A percentile compares a stretch with the other conserved stretches of the same genome.
Evolutionary conservation across 2,329 filamentous ascomycete genomes (phyloP).

Genomic region (Colletotrichum gloeosporioides): DNA sequence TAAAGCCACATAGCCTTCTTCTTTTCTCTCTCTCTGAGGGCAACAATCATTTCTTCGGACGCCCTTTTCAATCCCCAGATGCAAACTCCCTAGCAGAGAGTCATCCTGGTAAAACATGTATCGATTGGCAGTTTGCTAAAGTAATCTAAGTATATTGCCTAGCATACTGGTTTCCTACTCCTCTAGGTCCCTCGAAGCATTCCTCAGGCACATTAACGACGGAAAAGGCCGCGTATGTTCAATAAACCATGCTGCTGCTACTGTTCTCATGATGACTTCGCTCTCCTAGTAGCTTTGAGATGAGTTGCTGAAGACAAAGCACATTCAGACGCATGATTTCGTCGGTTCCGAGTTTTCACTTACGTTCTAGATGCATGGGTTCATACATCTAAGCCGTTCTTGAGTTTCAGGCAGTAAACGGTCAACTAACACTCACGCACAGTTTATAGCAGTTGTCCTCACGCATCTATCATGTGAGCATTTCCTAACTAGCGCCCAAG

Average conservation of each 20-base stretch:
- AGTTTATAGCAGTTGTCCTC: accelerated
- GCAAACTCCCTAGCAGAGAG: too few relatives aligned
- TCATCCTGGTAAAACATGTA: too few relatives aligned
- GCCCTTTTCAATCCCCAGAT: too few relatives aligned
- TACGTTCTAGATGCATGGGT: accelerated
- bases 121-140: background rate
- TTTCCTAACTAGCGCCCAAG: accelerated
- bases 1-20: too few relatives aligned
- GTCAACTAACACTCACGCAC: background rate
- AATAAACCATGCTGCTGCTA: background rate
- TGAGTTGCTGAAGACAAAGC: too few relatives aligned
- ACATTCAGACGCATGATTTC: too few relatives aligned
- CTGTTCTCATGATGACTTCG: too few relatives aligned
- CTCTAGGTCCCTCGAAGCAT: background rate
- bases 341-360: too few relatives aligned
- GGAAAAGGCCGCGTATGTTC: accelerated
- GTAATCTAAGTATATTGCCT: background rate
- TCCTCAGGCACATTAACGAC: background rate
- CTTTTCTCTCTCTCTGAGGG: too few relatives aligned
- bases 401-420: background rate
- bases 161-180: background rate
- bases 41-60: too few relatives aligned
- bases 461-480: background rate
- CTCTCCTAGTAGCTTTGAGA: too few relatives aligned
- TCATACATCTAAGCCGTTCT: background rate